Base-by-base conservation (phyloP, 176 grass and related monocot species). In the Oryza officinalis region DNA sequence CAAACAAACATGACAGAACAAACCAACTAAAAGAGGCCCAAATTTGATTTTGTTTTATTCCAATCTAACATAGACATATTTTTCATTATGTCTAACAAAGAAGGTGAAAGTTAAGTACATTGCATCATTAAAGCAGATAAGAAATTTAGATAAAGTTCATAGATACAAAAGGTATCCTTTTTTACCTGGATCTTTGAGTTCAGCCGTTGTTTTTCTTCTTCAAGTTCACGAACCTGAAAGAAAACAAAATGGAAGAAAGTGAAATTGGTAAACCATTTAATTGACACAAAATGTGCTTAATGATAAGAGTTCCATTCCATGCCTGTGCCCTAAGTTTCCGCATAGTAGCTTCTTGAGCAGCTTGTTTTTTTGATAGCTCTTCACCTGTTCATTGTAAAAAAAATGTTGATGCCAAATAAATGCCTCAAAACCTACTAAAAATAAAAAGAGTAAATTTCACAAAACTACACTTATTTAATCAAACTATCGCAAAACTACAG, bases 311-410 rank as follows among this genome's bases (percentile, higher is more conserved):
- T 81, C 13, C 41, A 70, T 59, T 82, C 27, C 89, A 87, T 96
- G 81, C 97, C 97, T 99, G 97, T 67, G 93, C 93, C 75, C 97
- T 93, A 15, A 99, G 78, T 88, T 99, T 99, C 57, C 97, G 88
- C 65, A 99, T 99, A 87, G 97, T 99, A 68, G 91, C 91, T 92
- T 99, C 97, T 92, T 99, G 97, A 81, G 97, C 83, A 89, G 86
- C 97, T 90, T 99, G 97, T 72, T 99, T 99, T 92, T 88, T 99
- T 27, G 97, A 99, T 76, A 99, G 79, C 67, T 99, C 97, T 86
- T 99, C 97, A 43, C 97, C 97, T 99, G 82, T 89, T 70, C 76
- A 99, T 84, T 71, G 69, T 33, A 59, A 69, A 76, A 75, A 35
- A 2, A 75, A 35, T 35, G 65, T 44, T 71, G 10, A 64, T 70